phyloP scores from a whole-genome alignment of 352 stramenopile species.

The Pythium periplocum region DNA sequence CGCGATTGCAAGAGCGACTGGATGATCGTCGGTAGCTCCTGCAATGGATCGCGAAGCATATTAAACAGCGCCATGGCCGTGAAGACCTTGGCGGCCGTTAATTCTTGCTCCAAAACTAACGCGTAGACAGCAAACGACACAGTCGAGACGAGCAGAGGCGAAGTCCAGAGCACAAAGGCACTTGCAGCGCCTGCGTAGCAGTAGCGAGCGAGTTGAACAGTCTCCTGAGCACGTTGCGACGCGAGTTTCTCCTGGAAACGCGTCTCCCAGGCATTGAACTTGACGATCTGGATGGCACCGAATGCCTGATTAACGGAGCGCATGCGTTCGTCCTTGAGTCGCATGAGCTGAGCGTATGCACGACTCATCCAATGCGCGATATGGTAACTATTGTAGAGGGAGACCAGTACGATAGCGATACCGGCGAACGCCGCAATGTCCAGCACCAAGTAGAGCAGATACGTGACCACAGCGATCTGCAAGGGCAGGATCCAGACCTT shows the following conservation, averaged over 20 bases:
- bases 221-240: constrained; percentile 43
- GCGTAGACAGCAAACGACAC: constrained; percentile 24
- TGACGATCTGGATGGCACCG: constrained; percentile 84
- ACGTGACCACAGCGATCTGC: constrained; percentile 7
- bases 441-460: constrained; percentile 12
- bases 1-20: constrained; percentile 18
- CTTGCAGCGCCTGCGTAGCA: constrained; percentile 45
- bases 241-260: constrained; percentile 64
- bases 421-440: constrained; percentile 13
- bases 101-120: constrained; percentile 8
- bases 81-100: constrained; percentile 26
- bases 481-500: constrained; percentile 11
- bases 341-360: constrained; percentile 17
- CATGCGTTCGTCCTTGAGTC: constrained; percentile 35
- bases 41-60: constrained; percentile 15
- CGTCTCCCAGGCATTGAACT: constrained; percentile 88
- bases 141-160: constrained; percentile 18
- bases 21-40: constrained; percentile 6
- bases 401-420: constrained; percentile 3
- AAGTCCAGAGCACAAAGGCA: constrained; percentile 32
- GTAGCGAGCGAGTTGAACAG: constrained; percentile 48
- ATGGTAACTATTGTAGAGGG: constrained; percentile 9
- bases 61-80: constrained; percentile 24
- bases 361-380: constrained; percentile 12
- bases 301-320: constrained; percentile 38